Percentiles rank a stretch among this genome's conserved stretches.
These are phyloP conservation scores for Cucumis sativus DNA, from an alignment of 306 rosid genomes.

Conservation along the genomic window DNA sequence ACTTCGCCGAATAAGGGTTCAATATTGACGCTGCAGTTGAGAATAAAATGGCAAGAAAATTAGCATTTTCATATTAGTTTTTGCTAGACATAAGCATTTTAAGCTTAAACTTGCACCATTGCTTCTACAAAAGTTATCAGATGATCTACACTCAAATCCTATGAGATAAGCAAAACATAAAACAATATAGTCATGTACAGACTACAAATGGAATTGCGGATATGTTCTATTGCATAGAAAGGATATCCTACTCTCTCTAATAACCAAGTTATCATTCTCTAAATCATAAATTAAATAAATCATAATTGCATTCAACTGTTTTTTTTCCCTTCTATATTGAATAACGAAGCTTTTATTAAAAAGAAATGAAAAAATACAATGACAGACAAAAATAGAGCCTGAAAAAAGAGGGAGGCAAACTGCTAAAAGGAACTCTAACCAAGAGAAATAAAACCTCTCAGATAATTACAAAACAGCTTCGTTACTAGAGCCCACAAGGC, in stretches of 20 bases:
- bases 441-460: no score
- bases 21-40: conserved; percentile 49
- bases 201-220: neutral
- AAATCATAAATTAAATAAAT: conserved; percentile 1
- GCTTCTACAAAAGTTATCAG: neutral
- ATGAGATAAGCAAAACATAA: neutral
- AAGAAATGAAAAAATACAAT: neutral
- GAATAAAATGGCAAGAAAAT: neutral
- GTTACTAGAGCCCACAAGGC: neutral
- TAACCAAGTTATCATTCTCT: neutral
- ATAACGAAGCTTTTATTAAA: neutral
- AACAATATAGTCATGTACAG: neutral
- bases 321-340: neutral
- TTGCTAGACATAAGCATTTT: neutral
- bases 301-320: neutral
- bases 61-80: neutral
- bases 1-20: conserved; percentile 23
- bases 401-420: neutral
- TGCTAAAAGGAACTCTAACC: neutral
- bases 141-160: neutral
- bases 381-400: neutral
- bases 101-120: neutral
- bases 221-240: neutral
- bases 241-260: neutral
- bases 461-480: no score